Evolutionary conservation across 345 rosid species (phyloP), one percentile per base, ranked within the genome.

Genomic region (Linum tenue): DNA sequence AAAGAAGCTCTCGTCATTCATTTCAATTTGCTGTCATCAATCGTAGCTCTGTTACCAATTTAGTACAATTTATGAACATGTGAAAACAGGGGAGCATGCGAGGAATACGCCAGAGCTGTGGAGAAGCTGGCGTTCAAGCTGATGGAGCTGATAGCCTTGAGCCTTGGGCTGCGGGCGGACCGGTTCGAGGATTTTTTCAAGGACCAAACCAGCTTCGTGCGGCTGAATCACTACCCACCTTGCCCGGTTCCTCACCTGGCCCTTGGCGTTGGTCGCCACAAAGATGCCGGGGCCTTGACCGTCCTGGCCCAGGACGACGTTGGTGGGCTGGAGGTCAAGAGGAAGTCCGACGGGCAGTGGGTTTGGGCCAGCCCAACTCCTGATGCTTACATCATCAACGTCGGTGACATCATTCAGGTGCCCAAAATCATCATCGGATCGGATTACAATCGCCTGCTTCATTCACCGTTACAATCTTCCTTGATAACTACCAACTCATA

Each of bases 201-300:
- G 3, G 60, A 57, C 37, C 60, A 57, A 37, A 57, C 60, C 60
- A 57, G 37, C 60, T 57, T 57, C 60, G 37, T 57, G 37, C 22
- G 60, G 60, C 60, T 57, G 37, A 57, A 57, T 37, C 60, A 57
- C 60, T 57, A 57, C 9, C 60, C 60, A n/a, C 60, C 60, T 3
- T 57, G 60, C 38, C 60, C 60, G 22, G 60, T 37, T 57, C 60
- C 60, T 31, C 37, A 57, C 37, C 37, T 57, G 60, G 60, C 60
- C 11, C 60, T 57, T 12, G 60, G 60, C 16, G 60, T 57, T 10
- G 60, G 60, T 4, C 31, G 60, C 36, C 60, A 57, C 60, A 57
- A 57, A 12, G 60, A 57, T 12, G 60, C 60, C 37, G 60, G 60
- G 10, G 60, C 60, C 38, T 12, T 57, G 7, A 57, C 60, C 37